Percentiles rank a stretch among this genome's conserved stretches.
Evolutionary conservation across 768 basidiomycete genomes (phyloP).

Genomic region (Tephrocybe sp.): DNA sequence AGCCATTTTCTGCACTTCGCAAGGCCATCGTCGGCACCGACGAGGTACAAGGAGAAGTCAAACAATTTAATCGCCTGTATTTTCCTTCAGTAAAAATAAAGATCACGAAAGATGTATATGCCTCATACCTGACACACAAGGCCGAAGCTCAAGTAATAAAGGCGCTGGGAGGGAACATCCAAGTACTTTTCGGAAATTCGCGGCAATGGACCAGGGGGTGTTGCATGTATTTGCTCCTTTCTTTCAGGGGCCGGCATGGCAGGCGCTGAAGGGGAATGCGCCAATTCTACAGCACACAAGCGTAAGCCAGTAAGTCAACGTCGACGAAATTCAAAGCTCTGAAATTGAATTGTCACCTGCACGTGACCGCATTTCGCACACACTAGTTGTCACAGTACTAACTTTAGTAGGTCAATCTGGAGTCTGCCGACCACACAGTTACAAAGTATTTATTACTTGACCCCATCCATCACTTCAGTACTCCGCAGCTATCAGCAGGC

Average conservation of each 20-base stretch:
- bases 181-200: conserved; percentile 73
- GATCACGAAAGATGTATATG: background rate
- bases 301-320: background rate
- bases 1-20: conserved; percentile 66
- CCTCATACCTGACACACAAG: conserved; percentile 68
- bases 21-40: conserved; percentile 40
- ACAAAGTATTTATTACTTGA: too few species aligned
- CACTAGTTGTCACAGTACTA: background rate
- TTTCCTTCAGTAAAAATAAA: conserved; percentile 2
- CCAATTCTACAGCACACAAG: background rate
- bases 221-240: conserved; percentile 1
- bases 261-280: background rate
- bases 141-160: conserved; percentile 75
- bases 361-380: conserved; percentile 14
- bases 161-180: conserved; percentile 75
- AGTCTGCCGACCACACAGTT: too few species aligned
- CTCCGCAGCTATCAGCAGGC: background rate
- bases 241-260: conserved; percentile 20
- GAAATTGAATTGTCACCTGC: conserved; percentile 1
- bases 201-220: conserved; percentile 27
- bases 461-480: background rate
- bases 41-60: conserved; percentile 61
- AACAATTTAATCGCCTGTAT: conserved; percentile 71
- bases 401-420: too few species aligned
- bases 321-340: background rate